Evolutionary conservation across 2,329 filamentous ascomycete species (phyloP), one percentile per base, ranked within the genome.

Genomic region (Myriosclerotinia curreyana): DNA sequence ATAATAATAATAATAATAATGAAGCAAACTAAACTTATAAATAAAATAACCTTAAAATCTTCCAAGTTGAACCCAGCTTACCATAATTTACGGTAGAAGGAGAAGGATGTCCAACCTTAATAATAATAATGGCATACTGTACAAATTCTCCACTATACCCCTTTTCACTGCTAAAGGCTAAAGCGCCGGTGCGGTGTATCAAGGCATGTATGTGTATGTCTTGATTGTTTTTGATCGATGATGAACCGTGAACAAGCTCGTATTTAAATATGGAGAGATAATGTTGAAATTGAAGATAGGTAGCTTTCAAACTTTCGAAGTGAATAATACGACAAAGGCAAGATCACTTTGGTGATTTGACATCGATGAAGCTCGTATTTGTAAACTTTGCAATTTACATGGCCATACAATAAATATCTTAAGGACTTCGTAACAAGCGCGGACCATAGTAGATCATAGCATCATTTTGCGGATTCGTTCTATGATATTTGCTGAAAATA

Each of bases 391-490:
- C 40, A 56, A 56, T 56, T 46, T 56, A 46, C 2, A 34, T n/a
- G 7, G 40, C 53, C 31, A 56, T n/a, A n/a, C n/a, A n/a, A n/a
- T n/a, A n/a, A n/a, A n/a, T n/a, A 56, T 56, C 53, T 56, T 44
- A 56, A 31, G 6, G 28, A 31, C 28, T 31, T 31, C 6, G 28
- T 31, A 5, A 31, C 2, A 1, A 31, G 28, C 2, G 25, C 44
- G 9, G 20, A 44, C 20, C 42, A 44, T 44, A 15, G 46, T 48
- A 12, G 22, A 46, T 54, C 2, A 48, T 48, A 20, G 54, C 54
- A 58, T 48, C 55, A 36, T 36, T 25, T 36, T 58, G 28, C 55
- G 42, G 55, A 36, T 48, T 36, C 12, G 5, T 55, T 55, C 22
- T 36, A 54, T 42, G 52, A 54, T 20, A 6, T 14, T 28, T n/a